Conservation (phyloP, 257 asterid species). For the Ehretia macrophylla region DNA sequence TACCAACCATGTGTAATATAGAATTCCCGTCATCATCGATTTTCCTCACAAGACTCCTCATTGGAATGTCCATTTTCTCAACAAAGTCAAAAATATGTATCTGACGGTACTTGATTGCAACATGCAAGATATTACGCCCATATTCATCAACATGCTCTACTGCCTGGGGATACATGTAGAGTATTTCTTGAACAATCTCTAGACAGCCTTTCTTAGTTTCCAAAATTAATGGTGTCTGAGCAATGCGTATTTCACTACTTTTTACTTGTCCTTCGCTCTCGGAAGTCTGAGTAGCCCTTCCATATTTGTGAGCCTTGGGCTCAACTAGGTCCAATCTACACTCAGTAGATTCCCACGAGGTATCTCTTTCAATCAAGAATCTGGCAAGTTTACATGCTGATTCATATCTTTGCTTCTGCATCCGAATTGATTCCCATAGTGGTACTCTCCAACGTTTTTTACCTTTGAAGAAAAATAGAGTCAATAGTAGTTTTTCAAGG, state of each 20-base stretch:
- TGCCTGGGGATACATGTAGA: constrained; percentile 13
- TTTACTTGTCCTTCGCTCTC: neutral
- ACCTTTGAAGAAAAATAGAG: too few relatives aligned
- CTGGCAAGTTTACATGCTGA: constrained; percentile 10
- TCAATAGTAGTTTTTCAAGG: too few relatives aligned
- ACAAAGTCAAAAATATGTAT: constrained; percentile 6
- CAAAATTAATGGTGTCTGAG: constrained; percentile 13
- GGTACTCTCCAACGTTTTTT: constrained; percentile 10
- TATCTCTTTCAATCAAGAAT: constrained; percentile 14
- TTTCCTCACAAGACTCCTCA: constrained; percentile 11
- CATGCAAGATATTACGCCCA: too few relatives aligned
- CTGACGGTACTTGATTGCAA: constrained; percentile 11
- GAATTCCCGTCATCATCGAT: constrained; percentile 13
- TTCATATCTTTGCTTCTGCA: constrained; percentile 8
- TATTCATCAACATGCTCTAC: constrained; percentile 13
- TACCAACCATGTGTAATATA: constrained; percentile 18
- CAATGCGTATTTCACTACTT: neutral
- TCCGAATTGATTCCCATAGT: constrained; percentile 6
- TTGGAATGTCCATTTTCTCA: constrained; percentile 9
- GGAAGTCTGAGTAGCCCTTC: neutral
- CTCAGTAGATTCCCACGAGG: constrained; percentile 8
- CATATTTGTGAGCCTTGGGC: constrained; percentile 7
- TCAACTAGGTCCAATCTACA: neutral
- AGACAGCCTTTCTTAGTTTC: constrained; percentile 12
- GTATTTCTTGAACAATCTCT: constrained; percentile 14